Conservation (phyloP, 305 asterid species). For the Lippia alba region DNA sequence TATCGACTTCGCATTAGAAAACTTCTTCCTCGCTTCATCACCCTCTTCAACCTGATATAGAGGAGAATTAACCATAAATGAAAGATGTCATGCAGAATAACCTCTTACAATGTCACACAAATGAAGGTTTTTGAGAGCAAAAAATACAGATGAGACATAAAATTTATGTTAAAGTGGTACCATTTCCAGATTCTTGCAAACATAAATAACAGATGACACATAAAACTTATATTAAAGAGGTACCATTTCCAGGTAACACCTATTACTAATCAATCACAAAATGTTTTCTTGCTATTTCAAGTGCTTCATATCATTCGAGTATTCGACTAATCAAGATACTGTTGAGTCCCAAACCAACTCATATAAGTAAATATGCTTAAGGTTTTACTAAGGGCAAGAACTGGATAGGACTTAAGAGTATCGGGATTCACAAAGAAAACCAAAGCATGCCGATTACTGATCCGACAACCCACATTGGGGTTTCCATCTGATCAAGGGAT, state of each 20-base stretch:
- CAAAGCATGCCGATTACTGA: not conserved
- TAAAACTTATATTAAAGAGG: slow-evolving; percentile 5
- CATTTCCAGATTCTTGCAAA: slow-evolving; percentile 8
- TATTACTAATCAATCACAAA: slow-evolving; percentile 2
- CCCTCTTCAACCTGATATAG: slow-evolving; percentile 79
- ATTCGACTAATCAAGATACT: too few species aligned
- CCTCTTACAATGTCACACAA: slow-evolving; percentile 7
- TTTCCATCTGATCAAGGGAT: slow-evolving; percentile 16
- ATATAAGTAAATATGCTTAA: too few species aligned
- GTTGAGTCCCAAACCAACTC: too few species aligned
- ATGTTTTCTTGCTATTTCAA: slow-evolving; percentile 2
- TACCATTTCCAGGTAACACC: slow-evolving; percentile 13
- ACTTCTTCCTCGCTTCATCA: slow-evolving; percentile 97
- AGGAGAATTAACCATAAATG: slow-evolving; percentile 19
- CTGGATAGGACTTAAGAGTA: too few species aligned
- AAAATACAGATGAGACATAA: not conserved
- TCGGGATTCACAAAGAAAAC: not conserved
- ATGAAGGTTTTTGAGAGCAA: slow-evolving; percentile 4
- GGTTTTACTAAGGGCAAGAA: too few species aligned
- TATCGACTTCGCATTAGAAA: slow-evolving; percentile 91
- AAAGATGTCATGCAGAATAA: slow-evolving; percentile 12
- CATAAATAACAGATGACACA: not conserved
- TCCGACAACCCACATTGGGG: slow-evolving; percentile 6
- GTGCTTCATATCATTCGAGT: slow-evolving; percentile 6
- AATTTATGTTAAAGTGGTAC: not conserved